Evolutionary conservation across 371 early-diverging fungal genomes (phyloP).

Genomic region (Mucor mucedo): DNA sequence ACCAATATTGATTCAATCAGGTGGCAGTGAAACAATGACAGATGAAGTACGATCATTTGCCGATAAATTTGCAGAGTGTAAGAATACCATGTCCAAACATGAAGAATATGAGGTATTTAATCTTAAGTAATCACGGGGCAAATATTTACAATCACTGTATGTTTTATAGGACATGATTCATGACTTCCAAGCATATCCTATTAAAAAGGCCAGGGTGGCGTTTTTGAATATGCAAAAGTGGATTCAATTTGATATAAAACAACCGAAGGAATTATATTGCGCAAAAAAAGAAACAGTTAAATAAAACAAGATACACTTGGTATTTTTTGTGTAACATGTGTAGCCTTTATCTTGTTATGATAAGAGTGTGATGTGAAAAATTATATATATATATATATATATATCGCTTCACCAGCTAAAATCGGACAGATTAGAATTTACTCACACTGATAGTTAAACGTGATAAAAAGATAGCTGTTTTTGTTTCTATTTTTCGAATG

Average conservation of each 20-base stretch:
- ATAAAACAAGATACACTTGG: not conserved
- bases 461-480: not conserved
- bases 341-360: not conserved
- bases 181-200: constrained; percentile 47
- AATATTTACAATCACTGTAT: not conserved
- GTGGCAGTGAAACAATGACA: constrained; percentile 50
- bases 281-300: not conserved
- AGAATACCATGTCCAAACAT: constrained; percentile 8
- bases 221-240: constrained; percentile 22
- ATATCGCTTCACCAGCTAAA: not conserved
- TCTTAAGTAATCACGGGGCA: not conserved
- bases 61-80: constrained; percentile 5
- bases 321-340: not conserved
- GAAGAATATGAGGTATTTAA: constrained; percentile 27
- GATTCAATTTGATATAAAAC: constrained; percentile 3
- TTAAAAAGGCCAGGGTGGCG: constrained; percentile 35
- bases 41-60: constrained; percentile 41
- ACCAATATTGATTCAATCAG: constrained; percentile 57
- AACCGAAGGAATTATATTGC: not conserved
- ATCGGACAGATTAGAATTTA: not conserved
- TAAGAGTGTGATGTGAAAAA: not conserved
- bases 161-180: constrained; percentile 42
- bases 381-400: too few species aligned
- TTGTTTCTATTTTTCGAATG: constrained; percentile 1
- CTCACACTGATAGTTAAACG: not conserved